Conservation (phyloP, 176 grass and related monocot genomes). For the Triticum urartu region DNA sequence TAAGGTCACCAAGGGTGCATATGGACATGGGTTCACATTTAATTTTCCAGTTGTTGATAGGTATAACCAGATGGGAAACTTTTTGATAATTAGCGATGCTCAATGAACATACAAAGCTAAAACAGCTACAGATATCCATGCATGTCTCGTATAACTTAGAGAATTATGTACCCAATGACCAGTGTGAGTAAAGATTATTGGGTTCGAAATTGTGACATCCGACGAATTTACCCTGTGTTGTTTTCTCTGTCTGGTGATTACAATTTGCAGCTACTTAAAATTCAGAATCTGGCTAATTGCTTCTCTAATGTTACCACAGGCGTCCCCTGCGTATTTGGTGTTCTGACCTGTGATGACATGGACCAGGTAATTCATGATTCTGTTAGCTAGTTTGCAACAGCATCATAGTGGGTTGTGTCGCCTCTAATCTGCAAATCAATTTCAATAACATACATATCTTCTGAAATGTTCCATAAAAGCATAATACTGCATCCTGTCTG, state of each 20-base stretch:
- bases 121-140: not conserved
- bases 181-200: not conserved
- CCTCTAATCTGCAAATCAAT: slow-evolving; percentile 80
- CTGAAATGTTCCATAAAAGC: not conserved
- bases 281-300: slow-evolving; percentile 10
- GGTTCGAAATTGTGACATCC: not conserved
- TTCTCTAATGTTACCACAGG: slow-evolving; percentile 44
- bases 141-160: not conserved
- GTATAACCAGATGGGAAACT: not conserved
- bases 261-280: slow-evolving; percentile 11
- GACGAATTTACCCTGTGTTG: not conserved
- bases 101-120: slow-evolving; percentile 7
- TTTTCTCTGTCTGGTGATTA: not conserved
- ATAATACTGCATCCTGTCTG: not conserved
- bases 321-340: slow-evolving; percentile 89
- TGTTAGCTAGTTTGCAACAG: slow-evolving; percentile 67
- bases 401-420: slow-evolving; percentile 94
- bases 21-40: not conserved
- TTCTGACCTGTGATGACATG: slow-evolving; percentile 99
- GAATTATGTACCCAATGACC: not conserved
- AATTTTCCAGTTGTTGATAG: not conserved
- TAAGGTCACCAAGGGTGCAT: not conserved
- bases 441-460: not conserved
- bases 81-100: slow-evolving; percentile 2
- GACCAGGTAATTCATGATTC: slow-evolving; percentile 69